A percentile compares a stretch with the other conserved stretches of the same genome.
Conservation (phyloP, 805 yeast species). For the Sporopachydermia quercuum region DNA sequence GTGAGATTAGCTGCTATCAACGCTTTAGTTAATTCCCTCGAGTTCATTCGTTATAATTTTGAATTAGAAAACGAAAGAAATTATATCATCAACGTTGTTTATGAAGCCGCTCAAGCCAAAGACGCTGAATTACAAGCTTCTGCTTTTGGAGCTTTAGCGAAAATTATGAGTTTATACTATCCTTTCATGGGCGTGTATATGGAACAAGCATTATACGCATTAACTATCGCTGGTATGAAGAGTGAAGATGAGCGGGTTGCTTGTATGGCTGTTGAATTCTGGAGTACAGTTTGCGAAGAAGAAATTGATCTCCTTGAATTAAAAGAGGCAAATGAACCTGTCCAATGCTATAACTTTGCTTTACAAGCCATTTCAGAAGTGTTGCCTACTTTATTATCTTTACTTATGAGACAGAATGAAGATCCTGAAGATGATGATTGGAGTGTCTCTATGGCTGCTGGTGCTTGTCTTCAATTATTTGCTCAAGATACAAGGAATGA, state of each 20-base stretch:
- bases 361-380: constrained; percentile 71
- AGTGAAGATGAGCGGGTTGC: constrained; percentile 73
- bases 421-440: constrained; percentile 93
- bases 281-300: constrained; percentile 99
- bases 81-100: constrained; percentile 95
- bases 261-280: constrained; percentile 97
- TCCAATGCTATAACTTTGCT: constrained; percentile 66
- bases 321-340: constrained; percentile 30
- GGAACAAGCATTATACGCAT: constrained; percentile 89
- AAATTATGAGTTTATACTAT: constrained; percentile 83
- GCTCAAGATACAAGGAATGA: constrained; percentile 82
- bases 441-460: constrained; percentile 98
- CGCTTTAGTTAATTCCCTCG: constrained; percentile 82
- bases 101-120: constrained; percentile 93
- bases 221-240: constrained; percentile 87
- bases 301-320: constrained; percentile 71
- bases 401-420: constrained; percentile 80
- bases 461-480: constrained; percentile 86
- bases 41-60: constrained; percentile 78
- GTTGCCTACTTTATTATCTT: constrained; percentile 67
- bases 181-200: constrained; percentile 83
- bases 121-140: constrained; percentile 77
- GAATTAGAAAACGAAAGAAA: constrained; percentile 90
- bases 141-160: constrained; percentile 89
- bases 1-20: constrained; percentile 86